Percentiles rank a stretch among this genome's conserved stretches.
These are phyloP conservation scores for Solanum habrochaites DNA, from an alignment of 257 asterid genomes.

Conservation along the genomic window DNA sequence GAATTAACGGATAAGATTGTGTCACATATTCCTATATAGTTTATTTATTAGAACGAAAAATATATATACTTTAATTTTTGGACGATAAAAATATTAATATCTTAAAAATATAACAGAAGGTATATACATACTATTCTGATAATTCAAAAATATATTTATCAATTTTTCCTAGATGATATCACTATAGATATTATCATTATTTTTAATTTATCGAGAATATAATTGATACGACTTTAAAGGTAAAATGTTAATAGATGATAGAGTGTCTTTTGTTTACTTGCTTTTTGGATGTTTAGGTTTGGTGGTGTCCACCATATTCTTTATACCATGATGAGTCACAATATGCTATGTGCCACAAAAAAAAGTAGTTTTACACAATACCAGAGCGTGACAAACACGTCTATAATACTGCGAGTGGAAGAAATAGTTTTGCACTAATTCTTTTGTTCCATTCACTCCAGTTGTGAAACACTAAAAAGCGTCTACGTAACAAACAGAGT, in stretches of 20 bases:
- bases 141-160: rapidly evolving
- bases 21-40: not conserved
- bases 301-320: not conserved
- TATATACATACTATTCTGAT: too few species aligned
- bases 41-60: rapidly evolving
- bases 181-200: too few species aligned
- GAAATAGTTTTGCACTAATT: not conserved
- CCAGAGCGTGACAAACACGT: not conserved
- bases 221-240: not conserved
- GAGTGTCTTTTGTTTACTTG: not conserved
- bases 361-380: not conserved
- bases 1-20: rapidly evolving
- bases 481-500: constrained; percentile 14
- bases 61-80: too few species aligned
- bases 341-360: not conserved
- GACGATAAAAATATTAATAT: rapidly evolving
- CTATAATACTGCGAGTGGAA: not conserved
- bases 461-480: constrained; percentile 9
- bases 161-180: not conserved
- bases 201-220: not conserved
- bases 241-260: too few species aligned
- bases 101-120: rapidly evolving
- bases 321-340: not conserved
- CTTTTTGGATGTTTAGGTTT: not conserved
- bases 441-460: not conserved